These are phyloP conservation scores for Aureobasidium namibiae DNA, from an alignment of 2,329 filamentous ascomycete genomes.

Conservation along the genomic window DNA sequence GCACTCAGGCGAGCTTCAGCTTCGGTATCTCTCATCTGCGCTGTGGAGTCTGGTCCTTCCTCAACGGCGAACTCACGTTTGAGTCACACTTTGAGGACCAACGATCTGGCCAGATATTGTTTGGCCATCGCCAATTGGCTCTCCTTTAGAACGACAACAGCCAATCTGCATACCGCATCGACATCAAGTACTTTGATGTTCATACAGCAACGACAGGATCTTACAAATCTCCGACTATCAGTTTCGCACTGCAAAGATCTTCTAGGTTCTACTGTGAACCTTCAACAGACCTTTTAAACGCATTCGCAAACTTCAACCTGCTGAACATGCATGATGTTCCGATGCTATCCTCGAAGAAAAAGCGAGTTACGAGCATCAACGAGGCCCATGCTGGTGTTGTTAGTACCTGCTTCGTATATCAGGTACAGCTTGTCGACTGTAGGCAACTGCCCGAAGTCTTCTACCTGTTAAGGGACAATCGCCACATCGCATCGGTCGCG, in stretches of 20 bases:
- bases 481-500: slow-evolving; percentile 19
- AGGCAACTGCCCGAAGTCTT: slow-evolving; percentile 21
- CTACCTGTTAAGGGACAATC: slow-evolving; percentile 18
- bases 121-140: slow-evolving; percentile 22
- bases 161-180: slow-evolving; percentile 24
- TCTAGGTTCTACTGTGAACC: slow-evolving; percentile 32
- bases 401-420: slow-evolving; percentile 45
- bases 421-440: slow-evolving; percentile 24
- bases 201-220: slow-evolving; percentile 29
- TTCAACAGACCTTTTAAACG: slow-evolving; percentile 6
- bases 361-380: slow-evolving; percentile 30
- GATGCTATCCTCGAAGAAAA: slow-evolving; percentile 19
- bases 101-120: slow-evolving; percentile 30
- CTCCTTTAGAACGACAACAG: slow-evolving; percentile 18
- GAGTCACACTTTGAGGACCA: slow-evolving; percentile 34
- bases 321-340: neutral
- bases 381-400: slow-evolving; percentile 30
- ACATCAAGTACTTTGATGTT: slow-evolving; percentile 36
- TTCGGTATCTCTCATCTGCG: slow-evolving; percentile 29
- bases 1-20: slow-evolving; percentile 15
- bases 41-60: slow-evolving; percentile 39
- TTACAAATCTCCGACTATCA: slow-evolving; percentile 25
- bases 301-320: slow-evolving; percentile 5
- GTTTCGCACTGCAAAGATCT: slow-evolving; percentile 30
- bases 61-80: slow-evolving; percentile 31